Base-by-base conservation (phyloP, 2,329 filamentous ascomycete species). In the Colletotrichum magnum region DNA sequence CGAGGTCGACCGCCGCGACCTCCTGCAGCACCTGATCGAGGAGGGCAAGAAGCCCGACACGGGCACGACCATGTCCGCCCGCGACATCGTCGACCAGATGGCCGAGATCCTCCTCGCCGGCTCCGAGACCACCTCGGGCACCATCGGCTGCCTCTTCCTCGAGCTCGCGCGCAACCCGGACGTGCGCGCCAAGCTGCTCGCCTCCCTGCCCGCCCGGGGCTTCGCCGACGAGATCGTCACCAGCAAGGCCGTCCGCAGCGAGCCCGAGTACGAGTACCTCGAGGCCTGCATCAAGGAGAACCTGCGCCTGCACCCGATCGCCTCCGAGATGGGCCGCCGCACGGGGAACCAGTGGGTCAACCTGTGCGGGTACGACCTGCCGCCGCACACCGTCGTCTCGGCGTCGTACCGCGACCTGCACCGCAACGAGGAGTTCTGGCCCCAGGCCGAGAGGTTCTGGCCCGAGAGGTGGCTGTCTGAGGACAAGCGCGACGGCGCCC, bases 211-310 rank as follows among this genome's bases (percentile, higher is more conserved):
- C 4, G 15, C 62, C 26, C 60, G 47, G 36, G 36, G 43, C 4
- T 69, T 67, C 26, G 21, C 26, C 26, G 67, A 69, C 13, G 67
- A 61, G 0, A 66, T 69, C 5, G 67, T 69, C 3, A 66, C 62
- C 2, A 68, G 68, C 41, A 70, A 70, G 15, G 13, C 58, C 2
- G 64, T 70, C 6, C 64, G 68, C 15, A 56, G 6, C 5, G 64
- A 57, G 36, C 39, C 47, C 2, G 36, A 64, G 5, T 70, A 70
- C 43, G 64, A 68, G 0, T 95, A 95, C 77, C 88, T 95, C 4
- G 92, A 94, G 74, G 93, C 93, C 2, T 90, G 89, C 58, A 87
- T 95, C 73, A 93, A 94, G 75, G 93, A 96, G 77, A 88, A 90
- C 5, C 93, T 95, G 80, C 88, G 93, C 12, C 77, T 94, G 73